Evolutionary conservation across 345 rosid genomes (phyloP), one percentile per base, ranked within the genome.

Genomic region (Mangifera indica): DNA sequence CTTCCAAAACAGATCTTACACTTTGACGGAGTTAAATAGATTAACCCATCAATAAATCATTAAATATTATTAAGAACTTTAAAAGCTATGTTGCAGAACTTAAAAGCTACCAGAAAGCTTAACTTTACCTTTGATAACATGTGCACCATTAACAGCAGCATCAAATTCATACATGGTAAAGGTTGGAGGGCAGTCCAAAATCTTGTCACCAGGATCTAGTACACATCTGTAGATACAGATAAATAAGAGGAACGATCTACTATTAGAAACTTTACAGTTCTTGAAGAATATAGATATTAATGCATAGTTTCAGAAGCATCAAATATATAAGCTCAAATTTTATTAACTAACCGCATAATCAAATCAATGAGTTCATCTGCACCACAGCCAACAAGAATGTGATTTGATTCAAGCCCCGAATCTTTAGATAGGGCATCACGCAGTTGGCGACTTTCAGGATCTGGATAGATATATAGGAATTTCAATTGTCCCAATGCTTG

Each of bases 91-190:
- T 2, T 55, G 0, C 46, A 4, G 21, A 18, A 59, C 13, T 62
- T 2, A 11, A 44, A 0, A 53, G 62, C 7, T 20, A 24, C 5
- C 10, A 10, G 17, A 74, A 60, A 45, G 53, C 22, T 29, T 20
- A 73, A 42, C 25, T 78, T 63, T 72, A 95, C 99, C 98, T 82
- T 89, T 92, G 63, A 88, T 76, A 29, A 95, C 96, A 69, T 67
- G 76, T 51, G 99, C 98, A 20, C 76, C 94, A 75, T 95, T 95
- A 58, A 92, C 96, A 60, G 90, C 90, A 53, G 99, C 99, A 83
- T 95, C 99, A 84, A 95, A 95, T 82, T 84, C 96, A 83, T 95
- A 95, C 99, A 91, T 95, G 45, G 98, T 86, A 74, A 95, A 95
- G 56, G 99, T 95, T 2, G 98, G 99, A 83, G 99, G 99, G 66